A percentile compares a stretch with the other conserved stretches of the same genome.
phyloP scores from a whole-genome alignment of 139 green algal species.

The Chlorella sp. region DNA sequence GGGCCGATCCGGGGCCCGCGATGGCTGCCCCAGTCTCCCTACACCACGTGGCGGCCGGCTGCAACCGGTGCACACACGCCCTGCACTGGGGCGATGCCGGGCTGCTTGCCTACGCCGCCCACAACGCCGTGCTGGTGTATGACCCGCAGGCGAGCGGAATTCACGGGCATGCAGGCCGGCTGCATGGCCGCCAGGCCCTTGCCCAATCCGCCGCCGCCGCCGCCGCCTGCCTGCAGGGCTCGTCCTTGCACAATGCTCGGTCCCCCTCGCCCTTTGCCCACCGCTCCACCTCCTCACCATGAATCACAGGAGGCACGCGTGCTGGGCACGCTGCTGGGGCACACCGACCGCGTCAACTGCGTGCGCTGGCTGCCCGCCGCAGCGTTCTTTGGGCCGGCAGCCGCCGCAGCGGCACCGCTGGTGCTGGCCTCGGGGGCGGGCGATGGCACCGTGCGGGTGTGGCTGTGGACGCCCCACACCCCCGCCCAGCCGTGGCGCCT shows the following conservation, averaged over 20 bases:
- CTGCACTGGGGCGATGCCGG: slow-evolving; percentile 76
- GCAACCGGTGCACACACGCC: slow-evolving; percentile 70
- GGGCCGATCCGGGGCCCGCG: neutral
- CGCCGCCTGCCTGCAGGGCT: too few species aligned
- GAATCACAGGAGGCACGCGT: slow-evolving; percentile 57
- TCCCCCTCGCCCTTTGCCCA: neutral
- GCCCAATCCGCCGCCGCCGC: neutral
- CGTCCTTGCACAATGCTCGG: too few species aligned
- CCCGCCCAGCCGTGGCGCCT: slow-evolving; percentile 51
- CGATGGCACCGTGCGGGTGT: slow-evolving; percentile 71
- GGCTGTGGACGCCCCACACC: slow-evolving; percentile 45
- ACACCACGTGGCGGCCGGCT: slow-evolving; percentile 67
- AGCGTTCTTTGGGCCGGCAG: neutral
- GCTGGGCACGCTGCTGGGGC: slow-evolving; percentile 71
- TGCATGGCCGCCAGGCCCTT: too few species aligned
- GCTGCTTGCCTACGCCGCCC: slow-evolving; percentile 74
- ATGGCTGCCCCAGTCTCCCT: neutral
- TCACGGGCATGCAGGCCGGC: neutral
- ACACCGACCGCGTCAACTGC: slow-evolving; percentile 81
- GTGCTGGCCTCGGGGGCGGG: slow-evolving; percentile 67
- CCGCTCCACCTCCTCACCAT: neutral
- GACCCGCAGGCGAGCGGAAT: slow-evolving; percentile 59
- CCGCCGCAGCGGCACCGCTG: neutral
- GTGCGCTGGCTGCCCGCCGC: slow-evolving; percentile 70
- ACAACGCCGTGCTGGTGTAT: slow-evolving; percentile 74